A percentile compares a stretch with the other conserved stretches of the same genome.
Evolutionary conservation across 139 green algal species (phyloP).

Genomic region (Chlorella sp.): DNA sequence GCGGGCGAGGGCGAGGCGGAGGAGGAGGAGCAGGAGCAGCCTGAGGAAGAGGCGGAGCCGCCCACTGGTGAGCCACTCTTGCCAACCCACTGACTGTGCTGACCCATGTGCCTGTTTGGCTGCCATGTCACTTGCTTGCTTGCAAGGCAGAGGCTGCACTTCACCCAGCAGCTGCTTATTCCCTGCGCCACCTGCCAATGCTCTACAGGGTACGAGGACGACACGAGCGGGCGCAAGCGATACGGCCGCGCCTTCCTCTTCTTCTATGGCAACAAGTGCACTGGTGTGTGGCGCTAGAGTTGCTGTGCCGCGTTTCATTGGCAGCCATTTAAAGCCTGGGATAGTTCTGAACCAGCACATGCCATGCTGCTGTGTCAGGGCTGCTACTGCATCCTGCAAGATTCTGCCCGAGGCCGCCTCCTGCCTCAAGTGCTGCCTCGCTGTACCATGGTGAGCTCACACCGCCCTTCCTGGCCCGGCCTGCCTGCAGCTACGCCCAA

Average conservation of each 20-base stretch:
- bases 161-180: too few species aligned
- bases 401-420: neutral
- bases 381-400: too few species aligned
- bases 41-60: conserved; percentile 24
- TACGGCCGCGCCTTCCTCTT: conserved; percentile 34
- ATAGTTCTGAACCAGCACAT: too few species aligned
- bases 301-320: neutral
- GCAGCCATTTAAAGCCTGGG: too few species aligned
- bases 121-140: too few species aligned
- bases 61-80: conserved; percentile 7
- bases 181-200: neutral
- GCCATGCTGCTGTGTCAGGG: neutral
- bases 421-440: neutral
- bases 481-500: conserved; percentile 1
- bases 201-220: neutral
- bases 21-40: conserved; percentile 21
- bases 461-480: neutral
- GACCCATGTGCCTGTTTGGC: too few species aligned
- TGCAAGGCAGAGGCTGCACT: neutral
- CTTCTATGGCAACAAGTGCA: conserved; percentile 34
- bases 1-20: neutral
- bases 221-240: conserved; percentile 38
- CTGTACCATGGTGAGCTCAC: too few species aligned
- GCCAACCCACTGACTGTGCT: too few species aligned
- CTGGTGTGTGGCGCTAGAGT: neutral